Conservation (phyloP, 1,139 yeast species). For the Hanseniaspora gamundiae region DNA sequence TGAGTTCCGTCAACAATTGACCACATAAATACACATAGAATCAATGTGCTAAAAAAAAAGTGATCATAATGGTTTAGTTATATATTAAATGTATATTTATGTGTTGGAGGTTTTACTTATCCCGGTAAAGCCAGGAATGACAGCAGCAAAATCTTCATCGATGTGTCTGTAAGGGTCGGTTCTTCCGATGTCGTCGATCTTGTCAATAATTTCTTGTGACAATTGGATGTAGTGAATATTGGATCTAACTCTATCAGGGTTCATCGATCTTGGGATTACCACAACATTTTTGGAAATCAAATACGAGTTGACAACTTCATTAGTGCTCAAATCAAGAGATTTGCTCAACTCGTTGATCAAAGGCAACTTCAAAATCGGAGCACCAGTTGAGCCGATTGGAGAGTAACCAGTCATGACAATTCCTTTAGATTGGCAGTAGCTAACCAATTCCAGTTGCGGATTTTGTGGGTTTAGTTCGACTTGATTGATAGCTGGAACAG, state of each 20-base stretch:
- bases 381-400: constrained; percentile 45
- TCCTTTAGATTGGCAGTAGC: constrained; percentile 33
- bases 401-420: constrained; percentile 45
- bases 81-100: not conserved
- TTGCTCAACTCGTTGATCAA: constrained; percentile 32
- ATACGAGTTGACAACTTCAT: constrained; percentile 40
- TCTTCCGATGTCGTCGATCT: constrained; percentile 33
- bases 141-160: constrained; percentile 20
- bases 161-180: constrained; percentile 31
- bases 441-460: constrained; percentile 38
- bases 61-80: not conserved
- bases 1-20: too few species aligned
- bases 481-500: constrained; percentile 43
- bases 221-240: constrained; percentile 29
- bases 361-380: constrained; percentile 38
- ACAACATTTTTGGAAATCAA: constrained; percentile 40
- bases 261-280: constrained; percentile 43
- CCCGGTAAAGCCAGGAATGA: constrained; percentile 20
- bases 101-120: constrained; percentile 3
- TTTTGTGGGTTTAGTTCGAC: constrained; percentile 49
- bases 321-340: constrained; percentile 33
- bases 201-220: constrained; percentile 32
- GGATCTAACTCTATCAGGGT: constrained; percentile 23
- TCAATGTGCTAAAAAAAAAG: too few species aligned
- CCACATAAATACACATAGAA: too few species aligned